These are phyloP conservation scores for Euclidium syriacum DNA, from an alignment of 345 rosid species.

Conservation along the genomic window DNA sequence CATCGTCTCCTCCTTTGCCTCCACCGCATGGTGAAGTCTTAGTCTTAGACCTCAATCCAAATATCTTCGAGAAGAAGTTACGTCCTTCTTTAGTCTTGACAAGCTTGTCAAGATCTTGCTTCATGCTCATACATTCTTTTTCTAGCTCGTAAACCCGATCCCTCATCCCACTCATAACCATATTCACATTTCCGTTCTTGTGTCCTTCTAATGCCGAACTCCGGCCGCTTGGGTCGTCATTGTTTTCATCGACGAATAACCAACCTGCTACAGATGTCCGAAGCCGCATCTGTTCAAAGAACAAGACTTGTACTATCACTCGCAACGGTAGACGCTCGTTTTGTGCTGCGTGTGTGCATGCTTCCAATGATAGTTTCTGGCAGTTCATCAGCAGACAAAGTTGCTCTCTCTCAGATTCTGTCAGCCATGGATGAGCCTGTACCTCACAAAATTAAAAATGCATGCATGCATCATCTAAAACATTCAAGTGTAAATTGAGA, in stretches of 20 bases:
- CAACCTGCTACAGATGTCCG: constrained; percentile 69
- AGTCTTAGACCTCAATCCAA: constrained; percentile 41
- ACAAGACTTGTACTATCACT: constrained; percentile 79
- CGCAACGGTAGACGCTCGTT: constrained; percentile 88
- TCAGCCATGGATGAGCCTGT: constrained; percentile 94
- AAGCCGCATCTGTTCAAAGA: constrained; percentile 88
- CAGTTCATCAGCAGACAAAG: constrained; percentile 76
- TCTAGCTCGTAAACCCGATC: constrained; percentile 72
- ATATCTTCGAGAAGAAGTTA: constrained; percentile 46
- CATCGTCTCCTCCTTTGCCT: constrained; percentile 1
- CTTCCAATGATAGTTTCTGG: constrained; percentile 88
- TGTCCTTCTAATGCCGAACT: constrained; percentile 41
- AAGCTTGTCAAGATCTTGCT: constrained; percentile 67
- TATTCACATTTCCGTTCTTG: constrained; percentile 22
- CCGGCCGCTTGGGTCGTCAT: constrained; percentile 39
- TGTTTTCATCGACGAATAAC: constrained; percentile 56
- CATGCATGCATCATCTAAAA: background rate
- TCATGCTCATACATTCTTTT: constrained; percentile 72
- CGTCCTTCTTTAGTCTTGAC: constrained; percentile 59
- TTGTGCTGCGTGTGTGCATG: constrained; percentile 89
- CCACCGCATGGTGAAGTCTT: constrained; percentile 27
- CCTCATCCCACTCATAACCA: constrained; percentile 49
- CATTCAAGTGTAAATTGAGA: too few relatives aligned
- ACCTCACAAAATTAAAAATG: background rate
- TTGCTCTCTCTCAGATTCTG: constrained; percentile 73